Evolutionary conservation across 345 rosid species (phyloP), one percentile per base, ranked within the genome.

Genomic region (Fremontodendron californicum): DNA sequence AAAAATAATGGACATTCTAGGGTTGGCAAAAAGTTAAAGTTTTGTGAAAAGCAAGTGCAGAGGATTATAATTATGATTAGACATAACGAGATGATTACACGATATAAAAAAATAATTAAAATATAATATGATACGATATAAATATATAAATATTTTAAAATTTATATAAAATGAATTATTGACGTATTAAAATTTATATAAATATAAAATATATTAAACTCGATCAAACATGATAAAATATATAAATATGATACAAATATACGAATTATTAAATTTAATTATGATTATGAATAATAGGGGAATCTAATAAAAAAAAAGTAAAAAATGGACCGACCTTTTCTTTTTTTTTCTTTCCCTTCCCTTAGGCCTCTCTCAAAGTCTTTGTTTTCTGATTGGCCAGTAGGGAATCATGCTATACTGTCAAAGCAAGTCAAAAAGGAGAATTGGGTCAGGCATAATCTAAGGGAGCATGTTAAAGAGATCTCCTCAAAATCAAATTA

Each of bases 391-490:
- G 55, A 87, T 83, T 81, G 87, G 88, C 10, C 27, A 68, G 0
- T 57, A 39, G 79, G 51, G 84, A 81, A 85, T 83, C 81, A 39
- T 78, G 73, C 25, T 66, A 31, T 52, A 66, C 79, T 75, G 82
- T 81, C 77, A 85, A 85, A 85, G 68, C 62, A 52, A 80, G 88
- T 85, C 90, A 78, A 85, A 81, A 79, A 75, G 40, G 29, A 61
- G 19, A 8, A n/a, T 57, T 57, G 33, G 33, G 62, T 57, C 62
- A 25, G 62, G 6, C 60, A 23, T 10, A 4, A 57, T 23, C 29
- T 9, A 19, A 49, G 70, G 84, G 78, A 49, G 82, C 82, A 75
- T 78, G 0, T 58, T 49, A 49, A 31, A 51, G 54, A 81, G 76
- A 80, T 78, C 78, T 80, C 81, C 82, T 73, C 81, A 71, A 51